These are phyloP conservation scores for Telopea speciosissima DNA, from an alignment of 177 flowering plant species.

Conservation along the genomic window DNA sequence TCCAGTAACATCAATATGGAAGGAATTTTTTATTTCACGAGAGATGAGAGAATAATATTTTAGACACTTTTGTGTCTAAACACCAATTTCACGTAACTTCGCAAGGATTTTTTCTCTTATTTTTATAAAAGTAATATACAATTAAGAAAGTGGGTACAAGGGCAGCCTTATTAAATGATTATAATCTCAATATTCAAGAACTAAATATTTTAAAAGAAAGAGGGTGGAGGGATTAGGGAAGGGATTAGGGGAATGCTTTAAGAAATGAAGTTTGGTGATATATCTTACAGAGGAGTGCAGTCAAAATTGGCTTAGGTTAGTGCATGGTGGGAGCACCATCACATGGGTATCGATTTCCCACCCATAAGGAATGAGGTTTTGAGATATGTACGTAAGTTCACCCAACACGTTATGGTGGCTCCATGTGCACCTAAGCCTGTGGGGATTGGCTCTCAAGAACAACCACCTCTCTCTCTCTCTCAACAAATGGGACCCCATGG, in stretches of 20 bases:
- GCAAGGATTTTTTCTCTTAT: too few relatives aligned
- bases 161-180: too few relatives aligned
- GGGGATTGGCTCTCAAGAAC: not conserved
- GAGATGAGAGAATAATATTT: too few relatives aligned
- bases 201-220: not conserved
- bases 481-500: not conserved
- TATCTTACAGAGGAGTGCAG: not conserved
- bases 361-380: constrained; percentile 2
- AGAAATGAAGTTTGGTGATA: not conserved
- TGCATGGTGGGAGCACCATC: not conserved
- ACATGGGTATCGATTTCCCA: constrained; percentile 8
- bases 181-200: not conserved
- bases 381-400: constrained; percentile 4
- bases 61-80: too few relatives aligned
- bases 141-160: too few relatives aligned
- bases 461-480: not conserved
- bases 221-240: not conserved
- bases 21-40: too few relatives aligned
- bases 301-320: constrained; percentile 1
- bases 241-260: not conserved
- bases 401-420: constrained; percentile 4
- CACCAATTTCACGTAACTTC: too few relatives aligned
- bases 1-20: too few relatives aligned
- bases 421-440: not conserved
- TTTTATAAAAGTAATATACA: too few relatives aligned